Evolutionary conservation across 257 asterid genomes (phyloP).

Genomic region (Solanum bukasovii): DNA sequence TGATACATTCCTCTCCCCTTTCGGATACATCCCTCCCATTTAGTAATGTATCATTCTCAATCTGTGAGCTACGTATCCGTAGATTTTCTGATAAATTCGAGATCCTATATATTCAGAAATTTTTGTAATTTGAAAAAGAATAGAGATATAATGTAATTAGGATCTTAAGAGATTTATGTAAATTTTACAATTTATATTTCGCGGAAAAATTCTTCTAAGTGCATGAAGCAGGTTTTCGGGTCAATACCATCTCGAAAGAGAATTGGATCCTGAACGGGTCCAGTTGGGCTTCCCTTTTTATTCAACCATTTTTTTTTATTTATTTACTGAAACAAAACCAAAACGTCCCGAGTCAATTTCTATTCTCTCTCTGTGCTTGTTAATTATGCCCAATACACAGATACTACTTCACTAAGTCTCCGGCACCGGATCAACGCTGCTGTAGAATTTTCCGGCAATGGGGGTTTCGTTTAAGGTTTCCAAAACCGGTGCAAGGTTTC

Average conservation of each 20-base stretch:
- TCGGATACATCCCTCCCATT: neutral
- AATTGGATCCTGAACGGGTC: neutral
- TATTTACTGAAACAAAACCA: neutral
- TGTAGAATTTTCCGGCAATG: constrained; percentile 20
- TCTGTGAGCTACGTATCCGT: neutral
- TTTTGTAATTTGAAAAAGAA: too few relatives aligned
- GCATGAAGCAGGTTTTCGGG: neutral
- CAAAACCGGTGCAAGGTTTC: constrained; percentile 59
- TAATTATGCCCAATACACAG: neutral
- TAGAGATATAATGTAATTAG: too few relatives aligned
- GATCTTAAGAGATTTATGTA: too few relatives aligned
- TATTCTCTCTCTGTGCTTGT: neutral
- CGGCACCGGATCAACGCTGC: neutral
- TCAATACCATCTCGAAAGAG: neutral
- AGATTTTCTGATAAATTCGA: too few relatives aligned
- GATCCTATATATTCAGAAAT: too few relatives aligned
- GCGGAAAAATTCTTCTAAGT: neutral
- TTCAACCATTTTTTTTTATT: neutral
- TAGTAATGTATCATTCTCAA: too few relatives aligned
- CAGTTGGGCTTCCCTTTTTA: neutral
- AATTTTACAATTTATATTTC: too few relatives aligned
- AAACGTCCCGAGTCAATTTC: neutral
- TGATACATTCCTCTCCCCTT: too few relatives aligned
- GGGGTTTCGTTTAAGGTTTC: constrained; percentile 92
- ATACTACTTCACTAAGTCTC: neutral